phyloP scores from a whole-genome alignment of 202 grass and related monocot species.

The Schoenoplectus triqueter region DNA sequence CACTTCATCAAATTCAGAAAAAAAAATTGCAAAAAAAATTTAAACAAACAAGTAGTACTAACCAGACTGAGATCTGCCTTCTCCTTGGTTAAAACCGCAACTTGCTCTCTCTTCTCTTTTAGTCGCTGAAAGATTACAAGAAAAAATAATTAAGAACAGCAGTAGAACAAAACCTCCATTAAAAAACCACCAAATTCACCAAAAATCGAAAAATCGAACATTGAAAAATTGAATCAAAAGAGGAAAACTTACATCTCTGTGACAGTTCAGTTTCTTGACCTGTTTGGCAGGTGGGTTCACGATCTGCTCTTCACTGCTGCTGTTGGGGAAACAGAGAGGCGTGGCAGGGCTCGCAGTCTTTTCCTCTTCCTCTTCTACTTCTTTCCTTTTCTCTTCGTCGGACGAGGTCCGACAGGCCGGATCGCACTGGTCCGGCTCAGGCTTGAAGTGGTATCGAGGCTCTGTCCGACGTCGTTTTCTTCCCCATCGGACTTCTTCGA shows the following conservation, averaged over 20 bases:
- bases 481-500: neutral
- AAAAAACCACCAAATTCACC: too few relatives aligned
- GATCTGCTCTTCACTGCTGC: conserved; percentile 22
- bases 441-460: conserved; percentile 3
- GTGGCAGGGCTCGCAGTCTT: conserved; percentile 21
- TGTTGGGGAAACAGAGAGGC: conserved; percentile 29
- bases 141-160: neutral
- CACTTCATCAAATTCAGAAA: neutral
- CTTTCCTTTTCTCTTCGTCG: neutral
- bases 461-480: neutral
- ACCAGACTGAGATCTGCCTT: conserved; percentile 30
- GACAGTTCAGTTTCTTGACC: conserved; percentile 7
- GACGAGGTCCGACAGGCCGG: neutral
- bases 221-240: neutral
- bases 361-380: conserved; percentile 9
- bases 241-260: conserved; percentile 7
- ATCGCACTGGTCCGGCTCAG: neutral
- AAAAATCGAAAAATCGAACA: neutral
- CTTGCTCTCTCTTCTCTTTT: conserved; percentile 28
- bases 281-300: neutral
- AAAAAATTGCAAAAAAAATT: neutral
- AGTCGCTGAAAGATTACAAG: neutral
- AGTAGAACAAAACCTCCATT: too few relatives aligned
- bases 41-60: neutral
- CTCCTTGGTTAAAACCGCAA: conserved; percentile 15